Conservation (phyloP, 192 early-diverging fungal genomes). For the Coemansia umbellata region DNA sequence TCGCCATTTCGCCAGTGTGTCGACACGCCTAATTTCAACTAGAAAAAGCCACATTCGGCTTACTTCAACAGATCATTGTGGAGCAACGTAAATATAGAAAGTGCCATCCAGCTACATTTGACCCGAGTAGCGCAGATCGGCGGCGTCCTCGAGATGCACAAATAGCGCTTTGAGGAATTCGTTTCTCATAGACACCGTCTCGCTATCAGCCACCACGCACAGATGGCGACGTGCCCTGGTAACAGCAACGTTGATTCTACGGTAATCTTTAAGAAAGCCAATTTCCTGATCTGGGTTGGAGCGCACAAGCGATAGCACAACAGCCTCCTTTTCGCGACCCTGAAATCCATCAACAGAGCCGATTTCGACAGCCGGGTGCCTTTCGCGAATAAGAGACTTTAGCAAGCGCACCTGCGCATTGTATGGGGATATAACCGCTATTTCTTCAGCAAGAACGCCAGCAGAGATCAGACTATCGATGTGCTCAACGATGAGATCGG, state of each 20-base stretch:
- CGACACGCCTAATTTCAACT: neutral
- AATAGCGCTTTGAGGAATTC: conserved; percentile 53
- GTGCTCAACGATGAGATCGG: conserved; percentile 58
- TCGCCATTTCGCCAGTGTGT: no score
- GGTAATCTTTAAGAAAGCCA: conserved; percentile 78
- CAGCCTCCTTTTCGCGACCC: conserved; percentile 86
- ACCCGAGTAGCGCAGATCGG: conserved; percentile 45
- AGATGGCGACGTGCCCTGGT: conserved; percentile 83
- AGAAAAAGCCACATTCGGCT: no score
- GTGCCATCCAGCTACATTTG: conserved; percentile 8
- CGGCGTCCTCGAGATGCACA: conserved; percentile 49
- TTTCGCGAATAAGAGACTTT: conserved; percentile 48
- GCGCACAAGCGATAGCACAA: conserved; percentile 76
- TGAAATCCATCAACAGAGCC: conserved; percentile 89
- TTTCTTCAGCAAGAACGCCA: conserved; percentile 59
- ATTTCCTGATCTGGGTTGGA: conserved; percentile 73
- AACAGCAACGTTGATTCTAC: conserved; percentile 87
- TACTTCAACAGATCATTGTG: no score
- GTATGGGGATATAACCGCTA: conserved; percentile 89
- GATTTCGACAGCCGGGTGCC: conserved; percentile 66
- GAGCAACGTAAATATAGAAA: no score
- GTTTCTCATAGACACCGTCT: conserved; percentile 51
- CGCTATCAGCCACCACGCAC: conserved; percentile 76
- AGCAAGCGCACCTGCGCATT: conserved; percentile 68
- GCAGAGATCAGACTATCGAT: conserved; percentile 59